These are phyloP conservation scores for Boletellus sp. DNA, from an alignment of 768 basidiomycete species.

Conservation along the genomic window DNA sequence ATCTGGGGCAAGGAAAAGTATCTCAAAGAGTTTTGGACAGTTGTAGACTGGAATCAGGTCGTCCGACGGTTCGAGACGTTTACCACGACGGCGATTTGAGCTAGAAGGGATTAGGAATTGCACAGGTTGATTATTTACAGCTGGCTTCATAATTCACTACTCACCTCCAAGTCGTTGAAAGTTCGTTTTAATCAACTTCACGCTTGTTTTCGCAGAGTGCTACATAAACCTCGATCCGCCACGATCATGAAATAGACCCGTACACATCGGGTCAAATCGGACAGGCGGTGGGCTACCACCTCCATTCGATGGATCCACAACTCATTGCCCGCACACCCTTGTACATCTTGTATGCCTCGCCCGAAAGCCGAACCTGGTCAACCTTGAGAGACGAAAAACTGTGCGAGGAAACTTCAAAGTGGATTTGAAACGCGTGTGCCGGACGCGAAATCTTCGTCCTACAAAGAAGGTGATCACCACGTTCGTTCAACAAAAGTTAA, in stretches of 20 bases:
- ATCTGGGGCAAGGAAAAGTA: conserved; percentile 91
- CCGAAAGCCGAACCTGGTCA: conserved; percentile 76
- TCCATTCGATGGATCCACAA: conserved; percentile 31
- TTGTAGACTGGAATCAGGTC: conserved; percentile 73
- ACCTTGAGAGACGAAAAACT: conserved; percentile 81
- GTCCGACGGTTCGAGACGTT: conserved; percentile 29
- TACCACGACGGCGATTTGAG: conserved; percentile 9
- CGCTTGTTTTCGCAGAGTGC: background rate
- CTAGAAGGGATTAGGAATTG: background rate
- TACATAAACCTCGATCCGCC: background rate
- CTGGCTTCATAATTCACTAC: conserved; percentile 20
- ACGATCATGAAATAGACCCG: background rate
- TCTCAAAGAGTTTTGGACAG: conserved; percentile 78
- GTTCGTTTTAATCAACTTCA: conserved; percentile 8
- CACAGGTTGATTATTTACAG: conserved; percentile 4
- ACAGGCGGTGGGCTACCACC: conserved; percentile 23
- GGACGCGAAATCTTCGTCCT: conserved; percentile 53
- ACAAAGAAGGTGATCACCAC: conserved; percentile 8
- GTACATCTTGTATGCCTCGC: conserved; percentile 85
- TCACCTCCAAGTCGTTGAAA: conserved; percentile 14
- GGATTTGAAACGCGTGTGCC: conserved; percentile 68
- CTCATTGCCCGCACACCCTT: conserved; percentile 76
- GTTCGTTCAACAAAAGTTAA: background rate
- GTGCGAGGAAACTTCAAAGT: conserved; percentile 65
- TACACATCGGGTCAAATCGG: background rate